phyloP scores from a whole-genome alignment of 768 basidiomycete genomes.

The Amanita pseudoporphyria region DNA sequence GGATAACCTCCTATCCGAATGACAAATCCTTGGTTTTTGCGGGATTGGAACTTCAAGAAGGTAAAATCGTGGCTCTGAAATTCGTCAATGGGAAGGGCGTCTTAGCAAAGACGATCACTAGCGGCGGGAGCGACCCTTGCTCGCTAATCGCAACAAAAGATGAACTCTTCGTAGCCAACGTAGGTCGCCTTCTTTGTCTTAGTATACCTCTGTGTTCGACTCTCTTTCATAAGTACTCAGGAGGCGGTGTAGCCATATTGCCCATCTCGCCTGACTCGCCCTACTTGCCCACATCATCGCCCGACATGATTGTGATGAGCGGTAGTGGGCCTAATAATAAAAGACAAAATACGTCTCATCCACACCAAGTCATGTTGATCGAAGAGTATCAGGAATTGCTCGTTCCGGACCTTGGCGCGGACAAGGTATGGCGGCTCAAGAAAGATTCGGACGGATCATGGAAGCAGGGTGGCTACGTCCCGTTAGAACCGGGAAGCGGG shows the following conservation, averaged over 20 bases:
- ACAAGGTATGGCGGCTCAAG: constrained; percentile 50
- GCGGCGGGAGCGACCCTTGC: constrained; percentile 56
- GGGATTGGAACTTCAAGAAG: constrained; percentile 59
- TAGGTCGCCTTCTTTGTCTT: constrained; percentile 40
- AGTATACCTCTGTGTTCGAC: background rate
- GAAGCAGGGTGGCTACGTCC: constrained; percentile 37
- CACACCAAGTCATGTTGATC: constrained; percentile 59
- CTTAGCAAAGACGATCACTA: constrained; percentile 38
- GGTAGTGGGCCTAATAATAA: constrained; percentile 54
- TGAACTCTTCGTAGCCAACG: constrained; percentile 62
- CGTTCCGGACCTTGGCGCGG: constrained; percentile 69
- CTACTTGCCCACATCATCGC: constrained; percentile 27
- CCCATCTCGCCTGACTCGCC: constrained; percentile 43
- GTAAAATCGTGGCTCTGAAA: constrained; percentile 50
- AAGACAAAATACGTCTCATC: constrained; percentile 67
- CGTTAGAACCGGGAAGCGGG: constrained; percentile 47
- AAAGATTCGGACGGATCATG: constrained; percentile 36
- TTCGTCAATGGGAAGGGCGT: constrained; percentile 45
- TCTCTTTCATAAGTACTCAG: constrained; percentile 48
- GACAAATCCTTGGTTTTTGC: constrained; percentile 54
- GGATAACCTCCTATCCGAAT: constrained; percentile 56
- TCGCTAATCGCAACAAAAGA: constrained; percentile 47
- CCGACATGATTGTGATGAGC: constrained; percentile 31
- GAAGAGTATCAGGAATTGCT: constrained; percentile 46
- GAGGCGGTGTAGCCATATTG: constrained; percentile 47